A percentile compares a stretch with the other conserved stretches of the same genome.
These are phyloP conservation scores for Kwoniella mangroviensis DNA, from an alignment of 768 basidiomycete species.

Conservation along the genomic window DNA sequence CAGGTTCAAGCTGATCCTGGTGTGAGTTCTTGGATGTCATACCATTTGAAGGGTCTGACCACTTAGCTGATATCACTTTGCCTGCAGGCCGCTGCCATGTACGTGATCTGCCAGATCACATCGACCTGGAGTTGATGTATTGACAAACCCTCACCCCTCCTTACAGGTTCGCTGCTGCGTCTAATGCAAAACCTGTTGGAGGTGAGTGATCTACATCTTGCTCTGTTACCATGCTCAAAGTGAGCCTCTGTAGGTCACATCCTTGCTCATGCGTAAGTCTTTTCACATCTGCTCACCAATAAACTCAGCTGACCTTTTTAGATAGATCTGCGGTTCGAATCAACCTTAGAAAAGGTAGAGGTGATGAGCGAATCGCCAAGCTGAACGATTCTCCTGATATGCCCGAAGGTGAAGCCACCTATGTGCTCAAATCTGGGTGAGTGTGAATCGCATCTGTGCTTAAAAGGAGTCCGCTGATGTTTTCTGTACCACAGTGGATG, in stretches of 20 bases:
- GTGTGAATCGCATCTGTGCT: neutral
- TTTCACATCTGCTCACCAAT: neutral
- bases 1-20: conserved; percentile 91
- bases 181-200: conserved; percentile 81
- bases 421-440: conserved; percentile 49
- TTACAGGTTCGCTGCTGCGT: conserved; percentile 79
- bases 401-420: conserved; percentile 56
- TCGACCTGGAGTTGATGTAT: neutral
- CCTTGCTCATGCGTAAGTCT: conserved; percentile 55
- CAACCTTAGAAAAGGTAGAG: conserved; percentile 55
- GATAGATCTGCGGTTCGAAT: conserved; percentile 56
- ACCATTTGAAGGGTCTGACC: neutral
- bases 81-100: conserved; percentile 54
- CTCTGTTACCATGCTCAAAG: neutral
- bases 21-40: conserved; percentile 61
- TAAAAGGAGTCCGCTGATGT: neutral
- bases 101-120: neutral
- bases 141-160: conserved; percentile 65
- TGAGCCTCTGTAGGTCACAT: conserved; percentile 45
- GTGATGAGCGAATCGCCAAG: conserved; percentile 57
- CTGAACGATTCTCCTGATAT: conserved; percentile 54
- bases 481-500: conserved; percentile 18
- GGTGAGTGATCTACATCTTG: conserved; percentile 33
- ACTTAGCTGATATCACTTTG: neutral
- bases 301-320: neutral